Percentiles rank a stretch among this genome's conserved stretches.
Evolutionary conservation across 306 rosid species (phyloP).

Genomic region (apple (Malus domestica)): DNA sequence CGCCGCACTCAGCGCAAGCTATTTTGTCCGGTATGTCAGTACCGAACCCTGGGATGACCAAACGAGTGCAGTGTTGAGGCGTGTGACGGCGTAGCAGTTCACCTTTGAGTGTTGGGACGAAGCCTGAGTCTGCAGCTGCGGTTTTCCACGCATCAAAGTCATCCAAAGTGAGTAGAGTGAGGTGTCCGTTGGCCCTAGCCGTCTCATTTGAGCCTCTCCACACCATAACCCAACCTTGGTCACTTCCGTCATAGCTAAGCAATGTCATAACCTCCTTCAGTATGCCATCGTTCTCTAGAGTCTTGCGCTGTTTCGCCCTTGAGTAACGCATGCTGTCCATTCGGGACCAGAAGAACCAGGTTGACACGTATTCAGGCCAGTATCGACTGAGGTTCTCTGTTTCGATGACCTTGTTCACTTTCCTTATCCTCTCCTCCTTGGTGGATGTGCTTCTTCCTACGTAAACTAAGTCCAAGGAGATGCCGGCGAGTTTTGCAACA

Average conservation of each 20-base stretch:
- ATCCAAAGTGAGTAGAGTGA: slow-evolving; percentile 23
- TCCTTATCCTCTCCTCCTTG: slow-evolving; percentile 44
- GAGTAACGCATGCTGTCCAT: slow-evolving; percentile 85
- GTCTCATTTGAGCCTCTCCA: slow-evolving; percentile 41
- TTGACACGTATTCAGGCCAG: slow-evolving; percentile 41
- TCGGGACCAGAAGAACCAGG: slow-evolving; percentile 86
- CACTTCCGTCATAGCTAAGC: slow-evolving; percentile 77
- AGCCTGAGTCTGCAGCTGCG: slow-evolving; percentile 21
- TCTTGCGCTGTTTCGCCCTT: slow-evolving; percentile 36
- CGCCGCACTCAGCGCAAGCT: slow-evolving; percentile 81
- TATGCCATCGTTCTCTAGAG: slow-evolving; percentile 45
- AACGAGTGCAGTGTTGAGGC: slow-evolving; percentile 69
- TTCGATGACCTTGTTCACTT: slow-evolving; percentile 25
- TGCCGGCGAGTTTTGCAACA: slow-evolving; percentile 34
- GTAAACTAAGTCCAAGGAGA: slow-evolving; percentile 49
- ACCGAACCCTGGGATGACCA: slow-evolving; percentile 60
- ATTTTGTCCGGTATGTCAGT: slow-evolving; percentile 61
- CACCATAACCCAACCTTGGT: slow-evolving; percentile 69
- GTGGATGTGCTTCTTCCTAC: slow-evolving; percentile 55
- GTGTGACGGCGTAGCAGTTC: slow-evolving; percentile 32
- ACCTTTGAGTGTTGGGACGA: slow-evolving; percentile 30
- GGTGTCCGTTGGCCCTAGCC: slow-evolving; percentile 65
- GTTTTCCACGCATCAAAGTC: slow-evolving; percentile 40
- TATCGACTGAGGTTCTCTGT: slow-evolving; percentile 36
- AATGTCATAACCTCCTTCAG: slow-evolving; percentile 66